Evolutionary conservation across 1,284 basidiomycete genomes (phyloP), one percentile per base, ranked within the genome.

Genomic region (Cryptococcus sp.): DNA sequence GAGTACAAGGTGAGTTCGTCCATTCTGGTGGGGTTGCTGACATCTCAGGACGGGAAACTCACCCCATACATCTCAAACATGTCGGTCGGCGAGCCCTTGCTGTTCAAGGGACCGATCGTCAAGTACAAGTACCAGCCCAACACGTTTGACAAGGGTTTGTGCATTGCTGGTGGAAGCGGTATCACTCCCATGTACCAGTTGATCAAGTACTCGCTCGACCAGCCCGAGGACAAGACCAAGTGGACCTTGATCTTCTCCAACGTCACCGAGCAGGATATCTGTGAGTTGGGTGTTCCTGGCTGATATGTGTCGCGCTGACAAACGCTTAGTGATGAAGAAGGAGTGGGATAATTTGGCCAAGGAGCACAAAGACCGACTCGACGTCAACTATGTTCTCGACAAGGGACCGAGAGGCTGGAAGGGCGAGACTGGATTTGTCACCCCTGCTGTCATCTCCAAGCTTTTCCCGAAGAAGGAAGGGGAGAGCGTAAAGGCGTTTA

Each of bases 191-290:
- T 77, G 63, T 77, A 73, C 59, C 77, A 78, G 62, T 63, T 93
- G 60, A 70, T 92, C 51, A 77, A 76, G 42, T 81, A 91, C 71
- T 84, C 87, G 4, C 80, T 93, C 47, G 45, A 54, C 33, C 43
- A 72, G n/a, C 64, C 77, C 2, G 82, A 86, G 60, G 97, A 98
- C 82, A 92, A 86, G 77, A 97, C 95, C 57, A 91, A 93, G 69
- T 94, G 89, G 74, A 95, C 86, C 43, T 78, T 97, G 49, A 75
- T 98, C 63, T 97, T 87, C 75, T 84, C 87, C 38, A 97, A 97
- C 75, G 80, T 89, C 45, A 80, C 85, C n/a, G 87, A 92, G 68
- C 77, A 81, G 55, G 94, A 97, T 71, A 94, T 98, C 60, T 82
- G 68, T 69, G 44, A 56, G 65, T 55, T n/a, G n/a, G n/a, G n/a